Evolutionary conservation across 768 basidiomycete genomes (phyloP).

Genomic region (Strobilomyces confusus): DNA sequence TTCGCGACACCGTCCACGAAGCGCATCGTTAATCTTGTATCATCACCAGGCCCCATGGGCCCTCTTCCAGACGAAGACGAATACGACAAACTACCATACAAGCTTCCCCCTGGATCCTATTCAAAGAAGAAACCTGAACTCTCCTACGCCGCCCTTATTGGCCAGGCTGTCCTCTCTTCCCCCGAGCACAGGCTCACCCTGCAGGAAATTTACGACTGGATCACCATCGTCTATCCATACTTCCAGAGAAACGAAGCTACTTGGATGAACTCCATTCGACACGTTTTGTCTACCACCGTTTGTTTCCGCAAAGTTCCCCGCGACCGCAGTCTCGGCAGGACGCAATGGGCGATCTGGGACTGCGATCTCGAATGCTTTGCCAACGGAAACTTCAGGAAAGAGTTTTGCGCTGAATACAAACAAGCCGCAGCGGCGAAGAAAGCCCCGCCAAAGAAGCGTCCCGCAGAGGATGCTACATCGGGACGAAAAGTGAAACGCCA

Average conservation of each 20-base stretch:
- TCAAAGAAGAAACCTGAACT: conserved; percentile 74
- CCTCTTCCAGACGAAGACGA: conserved; percentile 61
- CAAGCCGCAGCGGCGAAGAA: conserved; percentile 29
- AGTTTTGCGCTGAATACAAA: conserved; percentile 39
- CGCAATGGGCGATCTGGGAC: conserved; percentile 84
- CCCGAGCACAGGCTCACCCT: conserved; percentile 80
- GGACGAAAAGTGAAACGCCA: conserved; percentile 45
- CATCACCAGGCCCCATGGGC: conserved; percentile 78
- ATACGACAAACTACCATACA: conserved; percentile 66
- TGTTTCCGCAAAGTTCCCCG: conserved; percentile 85
- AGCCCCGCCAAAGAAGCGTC: conserved; percentile 35
- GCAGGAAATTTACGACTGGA: conserved; percentile 95
- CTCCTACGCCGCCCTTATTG: conserved; percentile 94
- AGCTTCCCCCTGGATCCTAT: conserved; percentile 81
- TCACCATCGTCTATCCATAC: conserved; percentile 89
- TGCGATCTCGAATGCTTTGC: conserved; percentile 80
- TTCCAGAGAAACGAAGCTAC: conserved; percentile 91
- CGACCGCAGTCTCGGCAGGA: conserved; percentile 73
- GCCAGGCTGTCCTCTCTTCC: conserved; percentile 88
- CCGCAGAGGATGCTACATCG: conserved; percentile 34
- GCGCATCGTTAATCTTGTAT: conserved; percentile 67
- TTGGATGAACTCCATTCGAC: conserved; percentile 99
- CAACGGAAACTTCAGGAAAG: conserved; percentile 77
- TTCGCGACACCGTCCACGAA: conserved; percentile 56
- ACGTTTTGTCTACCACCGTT: conserved; percentile 89